These are phyloP conservation scores for Sporothrix pseudoabietina DNA, from an alignment of 2,329 filamentous ascomycete species.

Conservation along the genomic window DNA sequence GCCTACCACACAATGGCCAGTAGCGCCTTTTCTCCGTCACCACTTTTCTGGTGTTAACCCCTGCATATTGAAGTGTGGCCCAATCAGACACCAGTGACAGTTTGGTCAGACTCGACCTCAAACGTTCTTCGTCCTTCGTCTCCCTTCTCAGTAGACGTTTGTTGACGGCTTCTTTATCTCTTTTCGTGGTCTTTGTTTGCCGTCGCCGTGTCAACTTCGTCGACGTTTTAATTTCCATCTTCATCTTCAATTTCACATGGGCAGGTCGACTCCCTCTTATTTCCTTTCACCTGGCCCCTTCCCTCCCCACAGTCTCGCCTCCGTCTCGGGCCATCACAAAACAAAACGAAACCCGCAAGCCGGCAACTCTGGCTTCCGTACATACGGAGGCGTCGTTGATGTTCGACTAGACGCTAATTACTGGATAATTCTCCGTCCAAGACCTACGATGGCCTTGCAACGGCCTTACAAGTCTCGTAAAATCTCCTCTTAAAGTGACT, in stretches of 20 bases:
- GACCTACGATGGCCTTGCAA: background rate
- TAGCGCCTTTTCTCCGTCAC: background rate
- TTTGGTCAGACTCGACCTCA: constrained; percentile 24
- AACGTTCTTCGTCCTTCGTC: constrained; percentile 16
- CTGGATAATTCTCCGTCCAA: constrained; percentile 1
- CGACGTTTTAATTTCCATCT: background rate
- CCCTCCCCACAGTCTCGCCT: constrained; percentile 16
- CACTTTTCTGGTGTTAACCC: constrained; percentile 29
- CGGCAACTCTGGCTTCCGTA: constrained; percentile 24
- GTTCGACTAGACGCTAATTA: background rate
- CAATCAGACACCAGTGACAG: constrained; percentile 26
- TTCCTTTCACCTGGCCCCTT: background rate
- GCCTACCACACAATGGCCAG: background rate
- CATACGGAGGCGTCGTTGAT: background rate
- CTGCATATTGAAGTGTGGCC: constrained; percentile 29
- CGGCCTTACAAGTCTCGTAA: background rate
- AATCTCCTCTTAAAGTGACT: background rate
- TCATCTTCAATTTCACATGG: background rate
- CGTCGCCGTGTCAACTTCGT: background rate
- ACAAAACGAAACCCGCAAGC: constrained; percentile 17
- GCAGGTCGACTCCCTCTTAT: background rate
- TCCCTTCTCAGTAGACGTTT: background rate
- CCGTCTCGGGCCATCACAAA: constrained; percentile 23
- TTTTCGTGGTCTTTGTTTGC: background rate
- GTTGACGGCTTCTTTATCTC: too few relatives aligned